Percentiles rank a stretch among this genome's conserved stretches.
phyloP scores from a whole-genome alignment of 768 basidiomycete species.

The Melanogaster broomeanus region DNA sequence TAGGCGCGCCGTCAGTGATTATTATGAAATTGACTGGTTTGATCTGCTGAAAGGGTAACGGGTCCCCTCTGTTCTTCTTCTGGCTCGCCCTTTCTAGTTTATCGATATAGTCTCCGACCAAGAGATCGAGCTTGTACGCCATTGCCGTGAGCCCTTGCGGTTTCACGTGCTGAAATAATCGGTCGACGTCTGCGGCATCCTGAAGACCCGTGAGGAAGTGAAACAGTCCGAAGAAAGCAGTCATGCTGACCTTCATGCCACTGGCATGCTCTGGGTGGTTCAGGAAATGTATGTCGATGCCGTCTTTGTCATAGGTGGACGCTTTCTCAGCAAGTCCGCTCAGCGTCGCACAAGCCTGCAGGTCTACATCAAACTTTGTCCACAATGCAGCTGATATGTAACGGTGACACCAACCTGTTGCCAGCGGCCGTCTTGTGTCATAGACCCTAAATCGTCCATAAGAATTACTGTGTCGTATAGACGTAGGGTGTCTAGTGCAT shows the following conservation, averaged over 20 bases:
- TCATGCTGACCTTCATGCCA: conserved; percentile 39
- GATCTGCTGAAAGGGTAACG: conserved; percentile 31
- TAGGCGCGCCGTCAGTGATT: conserved; percentile 64
- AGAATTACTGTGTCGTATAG: conserved; percentile 59
- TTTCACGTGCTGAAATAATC: conserved; percentile 45
- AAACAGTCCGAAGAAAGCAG: background rate
- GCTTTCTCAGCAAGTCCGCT: conserved; percentile 50
- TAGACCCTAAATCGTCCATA: conserved; percentile 63
- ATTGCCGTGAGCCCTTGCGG: conserved; percentile 51
- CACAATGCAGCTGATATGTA: no score
- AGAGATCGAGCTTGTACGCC: conserved; percentile 39
- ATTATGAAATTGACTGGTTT: conserved; percentile 62
- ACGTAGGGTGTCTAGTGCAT: conserved; percentile 37
- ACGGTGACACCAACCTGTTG: conserved; percentile 38
- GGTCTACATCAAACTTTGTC: background rate
- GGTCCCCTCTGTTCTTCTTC: conserved; percentile 22
- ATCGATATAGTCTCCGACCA: conserved; percentile 40
- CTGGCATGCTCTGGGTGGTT: conserved; percentile 39
- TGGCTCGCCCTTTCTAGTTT: conserved; percentile 34
- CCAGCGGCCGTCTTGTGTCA: conserved; percentile 49
- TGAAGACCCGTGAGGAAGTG: conserved; percentile 15
- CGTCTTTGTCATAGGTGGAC: conserved; percentile 52
- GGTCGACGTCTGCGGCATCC: conserved; percentile 38
- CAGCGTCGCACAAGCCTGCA: conserved; percentile 26
- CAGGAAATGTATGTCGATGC: conserved; percentile 64